phyloP scores from a whole-genome alignment of 1,139 yeast genomes.

The Saccharomyces hybrid region DNA sequence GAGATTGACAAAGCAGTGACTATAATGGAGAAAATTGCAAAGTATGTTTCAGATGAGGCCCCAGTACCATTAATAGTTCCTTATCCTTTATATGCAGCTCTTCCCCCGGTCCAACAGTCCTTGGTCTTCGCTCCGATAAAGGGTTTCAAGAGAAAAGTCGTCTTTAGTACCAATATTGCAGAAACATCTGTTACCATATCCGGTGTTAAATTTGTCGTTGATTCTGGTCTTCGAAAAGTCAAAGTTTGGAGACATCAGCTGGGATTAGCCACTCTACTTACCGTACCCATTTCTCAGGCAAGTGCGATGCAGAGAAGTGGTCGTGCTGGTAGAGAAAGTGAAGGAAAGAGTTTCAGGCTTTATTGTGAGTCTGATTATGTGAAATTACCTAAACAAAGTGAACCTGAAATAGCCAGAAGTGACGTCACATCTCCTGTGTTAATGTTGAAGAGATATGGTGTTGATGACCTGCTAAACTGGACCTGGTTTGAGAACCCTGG shows the following conservation, averaged over 20 bases:
- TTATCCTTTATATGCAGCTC: slow-evolving; percentile 85
- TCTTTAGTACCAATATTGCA: slow-evolving; percentile 89
- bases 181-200: slow-evolving; percentile 95
- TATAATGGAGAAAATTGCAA: slow-evolving; percentile 48
- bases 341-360: slow-evolving; percentile 83
- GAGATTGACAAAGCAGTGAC: slow-evolving; percentile 84
- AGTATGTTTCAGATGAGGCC: slow-evolving; percentile 33
- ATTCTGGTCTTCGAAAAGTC: slow-evolving; percentile 85
- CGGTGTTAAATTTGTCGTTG: slow-evolving; percentile 91
- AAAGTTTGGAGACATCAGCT: slow-evolving; percentile 91
- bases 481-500: slow-evolving; percentile 92
- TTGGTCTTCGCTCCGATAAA: slow-evolving; percentile 61
- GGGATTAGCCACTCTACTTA: slow-evolving; percentile 81
- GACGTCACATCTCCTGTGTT: slow-evolving; percentile 79
- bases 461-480: slow-evolving; percentile 78
- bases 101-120: slow-evolving; percentile 77
- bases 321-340: slow-evolving; percentile 95
- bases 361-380: slow-evolving; percentile 66
- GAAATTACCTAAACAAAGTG: slow-evolving; percentile 67
- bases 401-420: slow-evolving; percentile 83
- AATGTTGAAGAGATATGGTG: slow-evolving; percentile 75
- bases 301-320: slow-evolving; percentile 95
- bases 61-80: slow-evolving; percentile 65
- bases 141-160: slow-evolving; percentile 56
- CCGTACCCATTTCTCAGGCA: slow-evolving; percentile 89